Conservation (phyloP, 2,329 filamentous ascomycete genomes). For the Pezicula neosporulosa region DNA sequence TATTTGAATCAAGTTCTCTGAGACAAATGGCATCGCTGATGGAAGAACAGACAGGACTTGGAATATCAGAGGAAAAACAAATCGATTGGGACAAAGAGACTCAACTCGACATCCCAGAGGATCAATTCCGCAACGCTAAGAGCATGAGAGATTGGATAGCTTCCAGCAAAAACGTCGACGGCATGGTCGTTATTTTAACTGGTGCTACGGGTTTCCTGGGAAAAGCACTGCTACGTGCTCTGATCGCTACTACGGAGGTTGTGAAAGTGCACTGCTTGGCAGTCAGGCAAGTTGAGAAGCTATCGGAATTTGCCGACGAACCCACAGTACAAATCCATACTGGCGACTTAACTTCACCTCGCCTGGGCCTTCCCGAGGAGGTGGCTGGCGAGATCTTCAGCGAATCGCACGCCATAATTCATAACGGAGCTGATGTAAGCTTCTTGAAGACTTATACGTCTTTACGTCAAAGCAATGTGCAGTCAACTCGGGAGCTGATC, state of each 20-base stretch:
- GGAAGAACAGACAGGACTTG: not conserved
- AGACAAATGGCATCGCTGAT: not conserved
- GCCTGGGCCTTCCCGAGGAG: slow-evolving; percentile 35
- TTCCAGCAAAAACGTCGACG: not conserved
- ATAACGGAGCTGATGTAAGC: slow-evolving; percentile 39
- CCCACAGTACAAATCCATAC: slow-evolving; percentile 12
- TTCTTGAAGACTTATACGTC: slow-evolving; percentile 33
- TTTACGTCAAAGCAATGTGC: slow-evolving; percentile 31
- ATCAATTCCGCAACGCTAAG: too few species aligned
- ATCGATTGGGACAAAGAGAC: not conserved
- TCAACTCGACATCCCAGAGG: not conserved
- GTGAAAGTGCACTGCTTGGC: slow-evolving; percentile 39
- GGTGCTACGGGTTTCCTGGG: slow-evolving; percentile 40
- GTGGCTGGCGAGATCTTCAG: slow-evolving; percentile 22
- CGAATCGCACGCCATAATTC: slow-evolving; percentile 46
- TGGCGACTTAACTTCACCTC: slow-evolving; percentile 32
- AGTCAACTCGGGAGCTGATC: slow-evolving; percentile 29
- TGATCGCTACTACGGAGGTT: slow-evolving; percentile 29
- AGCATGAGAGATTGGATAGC: too few species aligned
- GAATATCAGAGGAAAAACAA: slow-evolving; percentile 22
- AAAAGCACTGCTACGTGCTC: slow-evolving; percentile 28
- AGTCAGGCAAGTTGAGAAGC: slow-evolving; percentile 21
- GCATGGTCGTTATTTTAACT: slow-evolving; percentile 28
- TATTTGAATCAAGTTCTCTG: slow-evolving; percentile 16
- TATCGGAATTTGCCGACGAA: slow-evolving; percentile 11